Base-by-base conservation (phyloP, 441 rosid genomes). In the Populus tomentosa region DNA sequence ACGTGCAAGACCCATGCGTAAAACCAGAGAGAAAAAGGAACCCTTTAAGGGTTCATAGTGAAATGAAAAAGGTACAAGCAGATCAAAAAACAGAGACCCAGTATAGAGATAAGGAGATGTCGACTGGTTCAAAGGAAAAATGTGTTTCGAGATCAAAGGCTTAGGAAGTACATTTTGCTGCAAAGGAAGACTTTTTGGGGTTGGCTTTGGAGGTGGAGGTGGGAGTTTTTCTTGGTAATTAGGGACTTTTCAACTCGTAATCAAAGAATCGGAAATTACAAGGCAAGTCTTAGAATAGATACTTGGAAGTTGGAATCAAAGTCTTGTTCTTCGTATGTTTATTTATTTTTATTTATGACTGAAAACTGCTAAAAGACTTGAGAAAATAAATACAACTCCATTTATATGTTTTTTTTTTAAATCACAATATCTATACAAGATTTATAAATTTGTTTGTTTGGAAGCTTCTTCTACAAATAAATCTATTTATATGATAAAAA, bases 1-100 rank as follows among this genome's bases (percentile, higher is more conserved):
- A 65, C 26, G 42, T 8, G 16, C 67, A 76, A 61, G 53, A 76
- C 23, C 79, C 79, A 75, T 53, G 13, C 7, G 33, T 14, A 67
- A 33, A 18, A 69, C 6, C 21, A 68, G 46, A 35, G 42, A 33
- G 8, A 5, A 35, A 21, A 10, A 21, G 28, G 66, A 62, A 8
- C 56, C 20, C 56, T 3, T 46, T 46, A 46, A 46, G 0, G 56
- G 56, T 46, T 46, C 46, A 46, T 1, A 13, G 56, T 46, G 56
- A 46, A 46, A 46, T 13, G 18, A 46, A 62, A 56, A 21, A 35
- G 7, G 24, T 3, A 35, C 3, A 2, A 4, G 11, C 71, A 18
- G 46, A 35, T 33, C 5, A n/a, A 35, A 46, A 46, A 46, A 46
- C 56, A 13, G 56, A 46, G 56, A 46, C 56, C 56, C 56, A 46